Conservation (phyloP, 495 filamentous ascomycete species). For the Xylaria venustula region DNA sequence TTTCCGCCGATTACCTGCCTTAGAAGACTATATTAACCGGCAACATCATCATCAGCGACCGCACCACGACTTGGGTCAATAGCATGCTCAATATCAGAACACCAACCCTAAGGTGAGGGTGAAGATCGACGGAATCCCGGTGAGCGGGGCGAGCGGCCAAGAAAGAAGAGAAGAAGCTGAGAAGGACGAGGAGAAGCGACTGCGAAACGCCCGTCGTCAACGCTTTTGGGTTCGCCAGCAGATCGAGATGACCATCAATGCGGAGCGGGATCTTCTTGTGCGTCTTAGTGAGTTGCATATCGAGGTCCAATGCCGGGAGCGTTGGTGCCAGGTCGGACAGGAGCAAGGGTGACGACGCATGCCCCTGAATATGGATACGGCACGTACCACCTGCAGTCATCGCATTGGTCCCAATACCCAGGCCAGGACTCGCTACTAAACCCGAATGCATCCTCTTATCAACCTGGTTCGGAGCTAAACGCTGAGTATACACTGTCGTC, state of each 20-base stretch:
- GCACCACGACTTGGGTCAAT: no score
- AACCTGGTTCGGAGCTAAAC: no score
- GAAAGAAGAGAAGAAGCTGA: constrained; percentile 6
- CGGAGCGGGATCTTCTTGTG: constrained; percentile 39
- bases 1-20: constrained; percentile 26
- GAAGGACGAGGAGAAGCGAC: no score
- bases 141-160: neutral
- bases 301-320: constrained; percentile 40
- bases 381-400: neutral
- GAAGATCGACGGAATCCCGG: neutral
- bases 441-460: neutral
- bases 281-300: constrained; percentile 43
- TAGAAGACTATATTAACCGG: constrained; percentile 23
- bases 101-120: neutral
- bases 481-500: neutral
- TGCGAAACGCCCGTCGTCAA: neutral
- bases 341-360: constrained; percentile 5
- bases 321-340: constrained; percentile 31
- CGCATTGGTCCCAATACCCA: neutral
- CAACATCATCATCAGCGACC: neutral
- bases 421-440: neutral
- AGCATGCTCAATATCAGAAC: neutral
- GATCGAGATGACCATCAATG: constrained; percentile 35
- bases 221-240: constrained; percentile 27
- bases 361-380: constrained; percentile 3